Evolutionary conservation across 139 green algal genomes (phyloP), one percentile per base, ranked within the genome.

Genomic region (Chara braunii): DNA sequence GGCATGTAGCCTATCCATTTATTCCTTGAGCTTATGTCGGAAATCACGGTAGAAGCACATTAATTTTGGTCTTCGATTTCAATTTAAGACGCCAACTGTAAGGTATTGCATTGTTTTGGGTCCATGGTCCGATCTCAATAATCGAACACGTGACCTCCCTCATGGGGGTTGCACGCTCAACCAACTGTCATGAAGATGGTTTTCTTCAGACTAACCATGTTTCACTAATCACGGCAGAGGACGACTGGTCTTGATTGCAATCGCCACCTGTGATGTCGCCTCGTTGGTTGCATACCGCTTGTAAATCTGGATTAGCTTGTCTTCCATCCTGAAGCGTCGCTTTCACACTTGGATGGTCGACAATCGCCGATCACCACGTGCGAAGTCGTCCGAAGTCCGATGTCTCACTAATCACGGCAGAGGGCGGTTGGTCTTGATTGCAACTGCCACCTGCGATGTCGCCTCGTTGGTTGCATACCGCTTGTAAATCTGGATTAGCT

Each of bases 281-380:
- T 31, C 71, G 30, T 76, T 76, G 2, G 70, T 48, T 5, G 68
- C 68, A 26, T 76, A 76, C 23, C 68, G 68, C 40, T 76, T 31
- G 68, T 76, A 76, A 3, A n/a, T 75, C 22, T 9, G 29, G 6
- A 24, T 31, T 22, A 76, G 11, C 40, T 32, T 67, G 24, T 65
- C 68, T 7, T 26, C n/a, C n/a, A 43, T 76, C 68, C 37, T 33
- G 29, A 29, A 68, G 60, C 1, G 68, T 76, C 3, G 60, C 60
- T 6, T 18, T 14, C 26, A 76, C 68, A 44, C 68, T 76, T 24
- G 68, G 59, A 8, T 33, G 43, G 12, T 7, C 28, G 7, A 30
- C 26, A 5, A 65, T 29, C 0, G 59, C 59, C 6, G 40, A 18
- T 34, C 30, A 18, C 60, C 60, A 76, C n/a, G 18, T 2, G 2